These are phyloP conservation scores for Starmerella davenportii DNA, from an alignment of 805 yeast genomes.

Conservation along the genomic window DNA sequence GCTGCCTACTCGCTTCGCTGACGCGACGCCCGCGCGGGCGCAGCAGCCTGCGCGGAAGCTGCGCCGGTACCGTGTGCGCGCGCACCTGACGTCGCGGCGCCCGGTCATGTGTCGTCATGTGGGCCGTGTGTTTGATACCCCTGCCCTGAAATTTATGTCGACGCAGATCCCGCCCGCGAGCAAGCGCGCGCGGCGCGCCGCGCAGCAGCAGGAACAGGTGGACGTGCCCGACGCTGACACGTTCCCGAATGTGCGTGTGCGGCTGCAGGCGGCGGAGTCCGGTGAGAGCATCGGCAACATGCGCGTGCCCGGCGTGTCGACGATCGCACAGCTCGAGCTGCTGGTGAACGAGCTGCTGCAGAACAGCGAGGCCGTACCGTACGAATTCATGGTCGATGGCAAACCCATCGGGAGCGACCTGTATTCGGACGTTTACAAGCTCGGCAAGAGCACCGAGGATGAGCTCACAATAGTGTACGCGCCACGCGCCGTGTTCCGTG, in stretches of 20 bases:
- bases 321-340: constrained; percentile 74
- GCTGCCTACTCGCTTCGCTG: no score
- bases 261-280: constrained; percentile 83
- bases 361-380: constrained; percentile 73
- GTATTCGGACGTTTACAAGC: constrained; percentile 65
- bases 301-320: constrained; percentile 78
- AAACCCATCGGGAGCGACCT: constrained; percentile 48
- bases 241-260: constrained; percentile 70
- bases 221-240: constrained; percentile 56
- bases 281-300: constrained; percentile 67
- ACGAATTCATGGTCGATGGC: constrained; percentile 47
- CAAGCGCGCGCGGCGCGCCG: constrained; percentile 61
- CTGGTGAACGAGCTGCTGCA: constrained; percentile 56
- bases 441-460: constrained; percentile 86
- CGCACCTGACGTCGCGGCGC: no score
- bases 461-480: constrained; percentile 77
- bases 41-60: no score
- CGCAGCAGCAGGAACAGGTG: constrained; percentile 9
- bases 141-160: constrained; percentile 38
- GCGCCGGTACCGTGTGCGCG: no score
- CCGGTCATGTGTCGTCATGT: no score
- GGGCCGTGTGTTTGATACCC: not conserved
- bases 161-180: constrained; percentile 87
- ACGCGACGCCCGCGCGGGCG: no score
- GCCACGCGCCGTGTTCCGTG: constrained; percentile 89